Evolutionary conservation across 23 red algal genomes (phyloP).

Genomic region (Gracilaria caudata): DNA sequence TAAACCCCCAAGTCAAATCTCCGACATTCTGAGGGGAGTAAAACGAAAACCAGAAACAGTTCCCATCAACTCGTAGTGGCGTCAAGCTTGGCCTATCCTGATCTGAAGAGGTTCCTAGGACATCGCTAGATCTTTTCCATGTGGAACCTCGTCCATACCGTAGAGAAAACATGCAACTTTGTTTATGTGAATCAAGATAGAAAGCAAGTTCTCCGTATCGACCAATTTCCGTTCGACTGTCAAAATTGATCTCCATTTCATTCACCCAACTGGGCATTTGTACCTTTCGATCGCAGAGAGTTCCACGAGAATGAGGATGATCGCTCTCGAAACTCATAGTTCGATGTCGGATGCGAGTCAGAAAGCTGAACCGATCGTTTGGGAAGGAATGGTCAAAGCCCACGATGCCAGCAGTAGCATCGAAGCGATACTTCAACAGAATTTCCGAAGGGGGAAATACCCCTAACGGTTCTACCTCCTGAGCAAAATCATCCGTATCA

Average conservation of each 20-base stretch:
- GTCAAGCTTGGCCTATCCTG: background rate
- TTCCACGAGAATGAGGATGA: constrained; percentile 24
- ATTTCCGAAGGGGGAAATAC: constrained; percentile 28
- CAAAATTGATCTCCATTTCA: constrained; percentile 40
- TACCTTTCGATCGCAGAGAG: background rate
- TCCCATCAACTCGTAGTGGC: background rate
- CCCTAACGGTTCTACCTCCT: constrained; percentile 47
- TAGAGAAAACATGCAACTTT: constrained; percentile 17
- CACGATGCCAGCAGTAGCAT: constrained; percentile 21
- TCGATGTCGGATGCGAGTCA: constrained; percentile 33
- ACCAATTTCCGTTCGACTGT: constrained; percentile 32
- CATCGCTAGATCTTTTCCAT: background rate
- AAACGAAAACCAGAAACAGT: constrained; percentile 59
- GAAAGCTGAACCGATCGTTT: constrained; percentile 17
- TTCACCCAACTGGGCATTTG: constrained; percentile 33
- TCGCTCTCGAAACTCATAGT: constrained; percentile 27
- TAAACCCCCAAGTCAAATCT: constrained; percentile 42
- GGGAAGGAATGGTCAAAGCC: constrained; percentile 29
- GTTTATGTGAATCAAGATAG: constrained; percentile 13
- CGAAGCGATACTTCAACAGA: constrained; percentile 41
- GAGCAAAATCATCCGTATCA: constrained; percentile 42
- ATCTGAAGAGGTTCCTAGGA: background rate
- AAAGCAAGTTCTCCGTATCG: constrained; percentile 57
- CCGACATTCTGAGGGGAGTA: constrained; percentile 54
- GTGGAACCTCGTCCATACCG: background rate